phyloP scores from a whole-genome alignment of 495 filamentous ascomycete genomes.

The Podospora pseudoanserina region DNA sequence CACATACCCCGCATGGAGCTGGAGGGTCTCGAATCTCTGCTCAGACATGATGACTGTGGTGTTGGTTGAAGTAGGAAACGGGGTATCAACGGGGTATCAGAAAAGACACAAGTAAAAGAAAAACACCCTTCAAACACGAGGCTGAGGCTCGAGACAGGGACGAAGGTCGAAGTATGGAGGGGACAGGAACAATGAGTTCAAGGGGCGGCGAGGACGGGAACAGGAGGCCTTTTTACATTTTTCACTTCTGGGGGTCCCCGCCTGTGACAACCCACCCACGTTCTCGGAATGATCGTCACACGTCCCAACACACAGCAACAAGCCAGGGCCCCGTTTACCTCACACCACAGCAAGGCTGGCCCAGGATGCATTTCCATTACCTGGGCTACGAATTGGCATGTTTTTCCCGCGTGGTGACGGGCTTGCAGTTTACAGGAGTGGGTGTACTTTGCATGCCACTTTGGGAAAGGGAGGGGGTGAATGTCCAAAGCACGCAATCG shows the following conservation, averaged over 20 bases:
- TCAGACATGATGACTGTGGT: conserved; percentile 32
- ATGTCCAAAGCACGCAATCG: conserved; percentile 35
- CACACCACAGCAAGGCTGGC: conserved; percentile 6
- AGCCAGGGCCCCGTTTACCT: not conserved
- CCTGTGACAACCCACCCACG: conserved; percentile 1
- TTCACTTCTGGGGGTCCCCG: not conserved
- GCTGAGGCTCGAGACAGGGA: not conserved
- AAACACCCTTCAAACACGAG: not conserved
- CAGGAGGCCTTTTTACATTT: not conserved
- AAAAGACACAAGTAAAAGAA: not conserved
- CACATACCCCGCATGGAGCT: conserved; percentile 88
- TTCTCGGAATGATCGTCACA: conserved; percentile 10
- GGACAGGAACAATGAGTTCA: not conserved
- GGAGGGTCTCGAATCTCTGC: conserved; percentile 83
- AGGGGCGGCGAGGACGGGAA: conserved; percentile 2
- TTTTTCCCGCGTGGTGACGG: conserved; percentile 13
- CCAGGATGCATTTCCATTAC: conserved; percentile 19
- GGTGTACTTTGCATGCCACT: conserved; percentile 13
- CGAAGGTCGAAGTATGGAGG: not conserved
- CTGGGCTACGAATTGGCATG: conserved; percentile 3
- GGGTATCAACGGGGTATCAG: conserved; percentile 17
- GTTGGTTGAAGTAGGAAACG: not conserved
- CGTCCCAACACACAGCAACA: not conserved
- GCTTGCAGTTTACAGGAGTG: not conserved
- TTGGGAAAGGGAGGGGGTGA: conserved; percentile 30